Evolutionary conservation across 371 early-diverging fungal species (phyloP).

Genomic region (Apophysomyces sp.): DNA sequence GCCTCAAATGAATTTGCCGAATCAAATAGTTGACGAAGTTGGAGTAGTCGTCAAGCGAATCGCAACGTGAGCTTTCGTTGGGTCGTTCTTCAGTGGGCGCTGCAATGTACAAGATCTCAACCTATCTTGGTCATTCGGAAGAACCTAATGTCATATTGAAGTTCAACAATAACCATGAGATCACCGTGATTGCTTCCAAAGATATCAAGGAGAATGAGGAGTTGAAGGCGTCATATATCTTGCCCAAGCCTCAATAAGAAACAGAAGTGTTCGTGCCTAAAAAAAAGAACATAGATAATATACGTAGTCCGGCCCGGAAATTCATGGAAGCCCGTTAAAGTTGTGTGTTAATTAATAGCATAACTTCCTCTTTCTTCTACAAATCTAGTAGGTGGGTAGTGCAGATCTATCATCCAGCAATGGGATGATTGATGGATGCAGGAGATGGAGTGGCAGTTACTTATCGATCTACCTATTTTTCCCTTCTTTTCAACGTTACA

Average conservation of each 20-base stretch:
- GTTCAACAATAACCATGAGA: constrained; percentile 34
- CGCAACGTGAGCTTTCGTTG: constrained; percentile 16
- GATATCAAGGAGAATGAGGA: constrained; percentile 75
- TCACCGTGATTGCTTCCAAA: constrained; percentile 64
- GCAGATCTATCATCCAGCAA: background rate
- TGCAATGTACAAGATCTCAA: constrained; percentile 73
- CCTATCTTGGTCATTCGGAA: constrained; percentile 67
- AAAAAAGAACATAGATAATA: background rate
- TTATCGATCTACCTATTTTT: background rate
- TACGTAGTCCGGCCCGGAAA: background rate
- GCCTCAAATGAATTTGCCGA: background rate
- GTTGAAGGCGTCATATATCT: constrained; percentile 50
- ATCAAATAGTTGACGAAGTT: background rate
- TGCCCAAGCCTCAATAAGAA: constrained; percentile 17
- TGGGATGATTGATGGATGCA: background rate
- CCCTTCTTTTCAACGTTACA: background rate
- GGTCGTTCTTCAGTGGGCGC: constrained; percentile 57
- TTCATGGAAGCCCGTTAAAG: background rate
- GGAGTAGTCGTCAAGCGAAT: constrained; percentile 19
- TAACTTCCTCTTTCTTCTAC: background rate
- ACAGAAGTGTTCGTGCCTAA: background rate
- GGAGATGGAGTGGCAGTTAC: background rate
- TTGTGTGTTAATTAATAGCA: background rate
- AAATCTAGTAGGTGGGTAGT: background rate
- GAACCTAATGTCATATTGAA: constrained; percentile 62